These are phyloP conservation scores for Thinopyrum elongatum DNA, from an alignment of 176 grass and related monocot species.

Conservation along the genomic window DNA sequence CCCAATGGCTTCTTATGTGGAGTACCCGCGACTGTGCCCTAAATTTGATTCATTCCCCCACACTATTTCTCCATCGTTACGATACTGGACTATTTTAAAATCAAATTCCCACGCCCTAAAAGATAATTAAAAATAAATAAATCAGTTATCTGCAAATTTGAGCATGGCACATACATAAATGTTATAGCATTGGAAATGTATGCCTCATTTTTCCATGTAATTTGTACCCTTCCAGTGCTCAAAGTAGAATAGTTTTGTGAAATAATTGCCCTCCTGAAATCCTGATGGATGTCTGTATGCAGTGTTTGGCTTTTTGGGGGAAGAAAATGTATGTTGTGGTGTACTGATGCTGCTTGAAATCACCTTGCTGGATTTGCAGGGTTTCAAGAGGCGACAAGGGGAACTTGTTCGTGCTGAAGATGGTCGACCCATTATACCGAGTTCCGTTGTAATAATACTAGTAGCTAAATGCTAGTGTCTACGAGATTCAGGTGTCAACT, in stretches of 20 bases:
- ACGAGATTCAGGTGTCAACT: slow-evolving; percentile 1
- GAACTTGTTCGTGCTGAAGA: slow-evolving; percentile 88
- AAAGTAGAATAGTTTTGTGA: background rate
- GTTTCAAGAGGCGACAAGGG: slow-evolving; percentile 92
- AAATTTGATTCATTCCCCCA: background rate
- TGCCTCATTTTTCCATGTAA: background rate
- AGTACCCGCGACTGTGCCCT: background rate
- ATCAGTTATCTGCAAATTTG: background rate
- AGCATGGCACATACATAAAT: background rate
- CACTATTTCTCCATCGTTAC: background rate
- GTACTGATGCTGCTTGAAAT: slow-evolving; percentile 4
- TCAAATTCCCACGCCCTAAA: background rate
- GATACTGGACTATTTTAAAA: slow-evolving; percentile 4
- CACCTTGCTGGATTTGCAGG: slow-evolving; percentile 38
- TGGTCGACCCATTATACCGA: slow-evolving; percentile 84
- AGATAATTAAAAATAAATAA: background rate
- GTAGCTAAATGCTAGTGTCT: background rate
- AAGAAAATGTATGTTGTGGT: background rate
- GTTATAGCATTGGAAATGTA: background rate
- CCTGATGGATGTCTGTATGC: background rate
- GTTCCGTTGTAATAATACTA: slow-evolving; percentile 54
- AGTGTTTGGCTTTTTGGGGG: background rate
- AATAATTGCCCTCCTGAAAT: background rate
- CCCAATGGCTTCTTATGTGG: background rate
- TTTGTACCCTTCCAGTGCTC: background rate